phyloP scores from a whole-genome alignment of 257 asterid species.

The Datura wrightii region DNA sequence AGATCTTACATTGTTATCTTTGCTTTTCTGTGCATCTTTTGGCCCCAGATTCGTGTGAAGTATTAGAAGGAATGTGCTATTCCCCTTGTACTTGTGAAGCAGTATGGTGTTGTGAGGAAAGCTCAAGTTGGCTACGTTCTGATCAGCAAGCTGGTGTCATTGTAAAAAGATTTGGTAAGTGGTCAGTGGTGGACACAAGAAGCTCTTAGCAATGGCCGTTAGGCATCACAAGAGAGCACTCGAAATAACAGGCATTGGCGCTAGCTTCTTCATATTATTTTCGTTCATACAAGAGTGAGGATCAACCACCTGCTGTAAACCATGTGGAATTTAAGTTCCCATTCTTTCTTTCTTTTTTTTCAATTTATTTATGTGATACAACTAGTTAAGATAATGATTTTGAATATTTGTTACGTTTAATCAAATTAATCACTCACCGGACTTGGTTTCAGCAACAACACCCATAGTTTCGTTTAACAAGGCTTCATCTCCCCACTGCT shows the following conservation, averaged over 20 bases:
- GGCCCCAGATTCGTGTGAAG: neutral
- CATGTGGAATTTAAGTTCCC: neutral
- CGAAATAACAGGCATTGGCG: neutral
- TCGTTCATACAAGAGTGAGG: neutral
- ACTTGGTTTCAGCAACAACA: neutral
- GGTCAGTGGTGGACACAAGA: neutral
- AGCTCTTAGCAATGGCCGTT: neutral
- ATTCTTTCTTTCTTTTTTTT: neutral
- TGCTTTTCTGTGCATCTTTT: neutral
- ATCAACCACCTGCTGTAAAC: neutral
- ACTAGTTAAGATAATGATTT: neutral
- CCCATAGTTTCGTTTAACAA: neutral
- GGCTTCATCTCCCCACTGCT: neutral
- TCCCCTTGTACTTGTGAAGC: neutral
- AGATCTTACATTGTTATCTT: neutral
- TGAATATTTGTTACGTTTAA: neutral
- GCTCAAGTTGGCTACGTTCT: neutral
- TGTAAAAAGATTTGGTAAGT: neutral
- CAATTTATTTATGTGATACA: neutral
- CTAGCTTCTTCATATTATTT: constrained; percentile 2
- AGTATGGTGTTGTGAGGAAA: neutral
- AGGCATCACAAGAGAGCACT: neutral
- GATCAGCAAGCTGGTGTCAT: neutral
- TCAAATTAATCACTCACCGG: neutral
- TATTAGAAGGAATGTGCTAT: neutral